Evolutionary conservation across 2,329 filamentous ascomycete species (phyloP).

Genomic region (Pseudogymnoascus sp.): DNA sequence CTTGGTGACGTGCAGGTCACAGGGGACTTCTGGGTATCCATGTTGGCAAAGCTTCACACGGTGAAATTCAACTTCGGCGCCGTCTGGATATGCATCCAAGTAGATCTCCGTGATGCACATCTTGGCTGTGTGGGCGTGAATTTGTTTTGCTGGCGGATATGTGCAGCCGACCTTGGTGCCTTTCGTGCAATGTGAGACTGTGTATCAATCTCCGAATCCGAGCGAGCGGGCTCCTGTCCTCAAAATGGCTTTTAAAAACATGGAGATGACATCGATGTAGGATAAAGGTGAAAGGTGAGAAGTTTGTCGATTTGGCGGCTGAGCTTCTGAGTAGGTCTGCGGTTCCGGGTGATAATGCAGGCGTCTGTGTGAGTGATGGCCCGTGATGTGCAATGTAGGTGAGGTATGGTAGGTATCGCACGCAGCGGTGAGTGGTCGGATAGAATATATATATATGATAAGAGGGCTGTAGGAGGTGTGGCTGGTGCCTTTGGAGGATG

Average conservation of each 20-base stretch:
- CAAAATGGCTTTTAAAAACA: neutral
- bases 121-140: slow-evolving; percentile 28
- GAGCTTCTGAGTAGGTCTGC: neutral
- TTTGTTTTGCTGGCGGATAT: slow-evolving; percentile 15
- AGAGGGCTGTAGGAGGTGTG: neutral
- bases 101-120: slow-evolving; percentile 47
- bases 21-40: slow-evolving; percentile 34
- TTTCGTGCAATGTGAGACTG: neutral
- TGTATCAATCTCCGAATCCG: neutral
- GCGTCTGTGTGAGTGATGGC: neutral
- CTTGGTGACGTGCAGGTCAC: slow-evolving; percentile 35
- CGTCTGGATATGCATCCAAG: slow-evolving; percentile 42
- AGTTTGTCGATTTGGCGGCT: neutral
- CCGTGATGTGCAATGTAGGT: neutral
- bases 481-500: slow-evolving; percentile 6
- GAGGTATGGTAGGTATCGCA: too few species aligned
- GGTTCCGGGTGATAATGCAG: neutral
- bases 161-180: slow-evolving; percentile 22
- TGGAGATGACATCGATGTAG: neutral
- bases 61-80: slow-evolving; percentile 32
- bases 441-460: neutral
- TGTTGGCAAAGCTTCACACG: slow-evolving; percentile 34
- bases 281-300: neutral
- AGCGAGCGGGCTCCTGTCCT: neutral
- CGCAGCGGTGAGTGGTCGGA: too few species aligned